Conservation (phyloP, 768 basidiomycete genomes). For the Termitomyces sp. region DNA sequence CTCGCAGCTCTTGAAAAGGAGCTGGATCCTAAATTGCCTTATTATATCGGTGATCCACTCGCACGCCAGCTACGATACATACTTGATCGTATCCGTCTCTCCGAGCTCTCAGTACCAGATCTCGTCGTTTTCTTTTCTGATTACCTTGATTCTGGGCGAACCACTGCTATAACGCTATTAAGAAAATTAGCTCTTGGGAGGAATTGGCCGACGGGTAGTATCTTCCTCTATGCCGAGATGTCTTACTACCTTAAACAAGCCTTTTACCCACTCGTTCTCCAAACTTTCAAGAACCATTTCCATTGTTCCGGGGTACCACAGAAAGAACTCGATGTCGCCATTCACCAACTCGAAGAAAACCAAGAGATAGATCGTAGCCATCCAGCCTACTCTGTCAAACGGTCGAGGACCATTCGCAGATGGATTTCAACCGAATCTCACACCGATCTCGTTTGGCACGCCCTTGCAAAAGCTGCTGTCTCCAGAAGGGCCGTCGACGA, state of each 20-base stretch:
- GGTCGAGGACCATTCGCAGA: constrained; percentile 17
- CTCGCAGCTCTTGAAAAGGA: not conserved
- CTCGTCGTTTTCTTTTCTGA: constrained; percentile 28
- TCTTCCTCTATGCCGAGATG: constrained; percentile 38
- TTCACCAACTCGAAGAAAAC: constrained; percentile 7
- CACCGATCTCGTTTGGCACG: constrained; percentile 33
- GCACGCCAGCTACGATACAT: constrained; percentile 1
- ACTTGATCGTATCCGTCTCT: not conserved
- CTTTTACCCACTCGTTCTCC: constrained; percentile 27
- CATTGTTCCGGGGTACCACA: constrained; percentile 47
- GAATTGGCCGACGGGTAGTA: constrained; percentile 14
- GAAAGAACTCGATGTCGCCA: constrained; percentile 17
- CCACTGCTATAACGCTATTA: constrained; percentile 25
- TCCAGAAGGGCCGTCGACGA: constrained; percentile 18
- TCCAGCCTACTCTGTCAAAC: not conserved
- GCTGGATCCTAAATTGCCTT: not conserved
- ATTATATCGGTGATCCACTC: constrained; percentile 6
- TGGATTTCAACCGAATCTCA: constrained; percentile 29
- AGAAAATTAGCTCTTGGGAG: constrained; percentile 23
- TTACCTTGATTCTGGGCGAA: constrained; percentile 28
- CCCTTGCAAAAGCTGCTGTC: constrained; percentile 22
- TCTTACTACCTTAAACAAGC: constrained; percentile 27
- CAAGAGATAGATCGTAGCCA: not conserved
- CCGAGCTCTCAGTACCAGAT: constrained; percentile 17
- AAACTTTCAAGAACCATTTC: constrained; percentile 47